Percentiles rank a stretch among this genome's conserved stretches.
These are phyloP conservation scores for Arthrobotrys pseudoclavata DNA, from an alignment of 2,329 filamentous ascomycete species.

Conservation along the genomic window DNA sequence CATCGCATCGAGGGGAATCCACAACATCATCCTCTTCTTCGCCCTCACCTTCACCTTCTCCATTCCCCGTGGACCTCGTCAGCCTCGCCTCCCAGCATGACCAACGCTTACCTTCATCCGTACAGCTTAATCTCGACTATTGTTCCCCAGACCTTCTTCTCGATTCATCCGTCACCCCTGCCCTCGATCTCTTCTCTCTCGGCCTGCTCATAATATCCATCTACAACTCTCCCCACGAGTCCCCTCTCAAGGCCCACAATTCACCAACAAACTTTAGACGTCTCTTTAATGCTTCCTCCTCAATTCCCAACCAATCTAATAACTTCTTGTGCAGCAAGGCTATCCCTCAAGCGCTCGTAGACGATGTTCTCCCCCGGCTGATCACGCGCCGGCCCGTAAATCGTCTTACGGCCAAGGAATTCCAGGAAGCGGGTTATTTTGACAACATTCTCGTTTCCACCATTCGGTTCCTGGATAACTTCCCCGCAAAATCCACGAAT, in stretches of 20 bases:
- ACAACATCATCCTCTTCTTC: conserved; percentile 71
- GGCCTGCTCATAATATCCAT: conserved; percentile 88
- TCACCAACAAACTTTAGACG: conserved; percentile 88
- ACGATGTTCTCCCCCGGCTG: conserved; percentile 82
- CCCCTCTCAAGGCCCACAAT: conserved; percentile 84
- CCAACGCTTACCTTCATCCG: conserved; percentile 81
- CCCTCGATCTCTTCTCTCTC: conserved; percentile 93
- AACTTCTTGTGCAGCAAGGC: conserved; percentile 85
- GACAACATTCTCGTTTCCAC: conserved; percentile 97
- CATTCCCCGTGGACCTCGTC: conserved; percentile 55
- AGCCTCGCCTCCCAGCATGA: conserved; percentile 75
- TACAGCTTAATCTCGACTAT: conserved; percentile 93
- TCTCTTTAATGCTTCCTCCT: conserved; percentile 81
- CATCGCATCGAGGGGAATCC: conserved; percentile 80
- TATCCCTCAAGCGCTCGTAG: conserved; percentile 82
- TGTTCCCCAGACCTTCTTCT: conserved; percentile 94
- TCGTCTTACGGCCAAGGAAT: conserved; percentile 87
- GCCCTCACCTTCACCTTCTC: conserved; percentile 78
- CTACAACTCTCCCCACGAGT: conserved; percentile 93
- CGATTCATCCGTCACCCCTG: conserved; percentile 85
- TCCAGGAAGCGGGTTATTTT: conserved; percentile 95
- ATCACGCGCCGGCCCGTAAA: conserved; percentile 90
- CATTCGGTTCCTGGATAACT: conserved; percentile 90
- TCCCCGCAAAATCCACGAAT: conserved; percentile 89
- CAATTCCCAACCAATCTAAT: conserved; percentile 82